These are phyloP conservation scores for Schizosaccharomyces osmophilus DNA, from an alignment of 805 yeast species.

Conservation along the genomic window DNA sequence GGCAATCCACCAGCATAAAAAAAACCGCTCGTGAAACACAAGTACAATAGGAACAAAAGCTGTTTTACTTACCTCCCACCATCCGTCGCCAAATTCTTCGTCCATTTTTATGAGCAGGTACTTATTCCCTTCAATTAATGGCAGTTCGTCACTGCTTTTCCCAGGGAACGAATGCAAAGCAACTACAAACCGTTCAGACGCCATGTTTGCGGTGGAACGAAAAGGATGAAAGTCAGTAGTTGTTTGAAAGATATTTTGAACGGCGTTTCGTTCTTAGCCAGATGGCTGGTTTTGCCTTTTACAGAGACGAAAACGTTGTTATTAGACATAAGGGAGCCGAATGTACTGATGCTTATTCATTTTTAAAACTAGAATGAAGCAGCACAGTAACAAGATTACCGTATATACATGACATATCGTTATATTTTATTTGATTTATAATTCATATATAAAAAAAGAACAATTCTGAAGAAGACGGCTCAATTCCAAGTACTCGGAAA, in stretches of 20 bases:
- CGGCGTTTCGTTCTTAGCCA: not conserved
- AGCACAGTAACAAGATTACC: too few species aligned
- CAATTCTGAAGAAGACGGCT: too few species aligned
- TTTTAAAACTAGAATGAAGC: too few species aligned
- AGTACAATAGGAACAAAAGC: not conserved
- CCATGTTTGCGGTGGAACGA: not conserved
- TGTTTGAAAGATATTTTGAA: not conserved
- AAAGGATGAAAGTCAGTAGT: not conserved
- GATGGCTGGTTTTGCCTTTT: not conserved
- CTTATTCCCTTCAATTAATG: conserved; percentile 57
- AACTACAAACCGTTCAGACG: conserved; percentile 10
- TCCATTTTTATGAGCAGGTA: conserved; percentile 82
- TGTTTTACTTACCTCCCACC: conserved; percentile 37
- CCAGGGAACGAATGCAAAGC: conserved; percentile 75
- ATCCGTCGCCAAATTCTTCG: conserved; percentile 80
- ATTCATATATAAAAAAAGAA: too few species aligned
- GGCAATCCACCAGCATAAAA: too few species aligned
- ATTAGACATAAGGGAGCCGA: too few species aligned
- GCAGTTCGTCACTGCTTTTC: conserved; percentile 72
- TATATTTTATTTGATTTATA: too few species aligned
- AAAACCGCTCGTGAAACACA: not conserved
- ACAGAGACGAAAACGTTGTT: too few species aligned
- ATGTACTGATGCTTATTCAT: too few species aligned
- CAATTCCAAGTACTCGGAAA: too few species aligned
- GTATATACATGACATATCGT: too few species aligned